These are phyloP conservation scores for Letharia columbiana DNA, from an alignment of 495 filamentous ascomycete species.

Conservation along the genomic window DNA sequence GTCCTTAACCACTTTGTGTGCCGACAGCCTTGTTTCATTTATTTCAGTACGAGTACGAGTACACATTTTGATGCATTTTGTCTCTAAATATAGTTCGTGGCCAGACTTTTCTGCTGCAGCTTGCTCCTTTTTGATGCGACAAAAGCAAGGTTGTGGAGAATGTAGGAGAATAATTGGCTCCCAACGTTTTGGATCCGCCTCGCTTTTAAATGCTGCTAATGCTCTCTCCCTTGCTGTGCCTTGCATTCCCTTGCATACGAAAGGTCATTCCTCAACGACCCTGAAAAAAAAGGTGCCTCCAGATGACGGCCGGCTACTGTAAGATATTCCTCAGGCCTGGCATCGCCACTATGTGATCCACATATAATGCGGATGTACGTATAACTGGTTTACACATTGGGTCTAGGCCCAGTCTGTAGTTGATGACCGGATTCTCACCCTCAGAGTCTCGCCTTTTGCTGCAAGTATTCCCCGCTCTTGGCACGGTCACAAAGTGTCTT, in stretches of 20 bases:
- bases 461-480: constrained; percentile 7
- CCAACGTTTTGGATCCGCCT: neutral
- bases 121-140: neutral
- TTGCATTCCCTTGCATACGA: neutral
- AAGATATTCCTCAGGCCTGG: neutral
- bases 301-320: no score
- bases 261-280: neutral
- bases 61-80: no score
- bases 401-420: neutral
- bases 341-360: neutral
- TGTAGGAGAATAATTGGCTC: neutral
- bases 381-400: neutral
- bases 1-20: no score
- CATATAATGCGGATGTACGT: neutral
- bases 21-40: neutral
- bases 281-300: no score
- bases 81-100: neutral
- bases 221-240: neutral
- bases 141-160: neutral
- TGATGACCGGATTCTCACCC: neutral
- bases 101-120: neutral
- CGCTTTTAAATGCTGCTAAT: no score
- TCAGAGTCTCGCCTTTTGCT: neutral
- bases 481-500: constrained; percentile 9
- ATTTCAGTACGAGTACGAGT: no score